phyloP scores from a whole-genome alignment of 2,329 filamentous ascomycete genomes.

The Diaporthe nobilis region DNA sequence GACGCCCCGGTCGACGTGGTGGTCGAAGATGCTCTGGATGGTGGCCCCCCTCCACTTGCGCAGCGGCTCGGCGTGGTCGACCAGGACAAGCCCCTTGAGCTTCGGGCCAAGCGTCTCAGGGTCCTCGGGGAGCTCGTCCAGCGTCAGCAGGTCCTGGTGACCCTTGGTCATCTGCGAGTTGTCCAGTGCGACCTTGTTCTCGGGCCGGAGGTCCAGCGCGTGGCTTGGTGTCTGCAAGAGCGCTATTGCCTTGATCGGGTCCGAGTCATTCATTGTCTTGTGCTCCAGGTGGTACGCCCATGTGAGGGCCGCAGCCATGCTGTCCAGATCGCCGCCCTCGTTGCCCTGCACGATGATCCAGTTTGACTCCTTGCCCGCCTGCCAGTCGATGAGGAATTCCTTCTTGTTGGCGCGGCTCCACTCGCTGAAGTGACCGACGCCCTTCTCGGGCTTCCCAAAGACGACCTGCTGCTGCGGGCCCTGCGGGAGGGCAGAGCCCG shows the following conservation, averaged over 20 bases:
- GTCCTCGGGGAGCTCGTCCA: constrained; percentile 62
- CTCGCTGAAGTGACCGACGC: constrained; percentile 63
- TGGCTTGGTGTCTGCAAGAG: constrained; percentile 61
- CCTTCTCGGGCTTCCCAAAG: constrained; percentile 42
- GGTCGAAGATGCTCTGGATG: constrained; percentile 62
- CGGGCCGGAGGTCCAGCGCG: constrained; percentile 61
- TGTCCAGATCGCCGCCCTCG: constrained; percentile 60
- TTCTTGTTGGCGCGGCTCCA: constrained; percentile 62
- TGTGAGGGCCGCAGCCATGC: constrained; percentile 59
- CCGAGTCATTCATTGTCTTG: constrained; percentile 56
- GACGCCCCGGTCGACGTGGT: constrained; percentile 59
- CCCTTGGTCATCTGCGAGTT: constrained; percentile 61
- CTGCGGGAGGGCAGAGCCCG: constrained; percentile 4
- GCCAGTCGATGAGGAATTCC: constrained; percentile 62
- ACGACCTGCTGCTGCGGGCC: constrained; percentile 27
- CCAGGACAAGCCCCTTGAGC: constrained; percentile 60
- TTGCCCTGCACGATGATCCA: constrained; percentile 63
- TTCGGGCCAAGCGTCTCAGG: constrained; percentile 58
- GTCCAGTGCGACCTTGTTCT: constrained; percentile 60
- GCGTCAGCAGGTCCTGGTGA: constrained; percentile 60
- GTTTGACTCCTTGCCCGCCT: constrained; percentile 56
- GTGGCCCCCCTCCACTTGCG: constrained; percentile 58
- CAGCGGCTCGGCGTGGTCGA: constrained; percentile 59
- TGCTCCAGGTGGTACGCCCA: constrained; percentile 64
- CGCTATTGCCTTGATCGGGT: constrained; percentile 60